Percentiles rank a stretch among this genome's conserved stretches.
These are phyloP conservation scores for Cladophialophora carrionii DNA, from an alignment of 2,329 filamentous ascomycete species.

Conservation along the genomic window DNA sequence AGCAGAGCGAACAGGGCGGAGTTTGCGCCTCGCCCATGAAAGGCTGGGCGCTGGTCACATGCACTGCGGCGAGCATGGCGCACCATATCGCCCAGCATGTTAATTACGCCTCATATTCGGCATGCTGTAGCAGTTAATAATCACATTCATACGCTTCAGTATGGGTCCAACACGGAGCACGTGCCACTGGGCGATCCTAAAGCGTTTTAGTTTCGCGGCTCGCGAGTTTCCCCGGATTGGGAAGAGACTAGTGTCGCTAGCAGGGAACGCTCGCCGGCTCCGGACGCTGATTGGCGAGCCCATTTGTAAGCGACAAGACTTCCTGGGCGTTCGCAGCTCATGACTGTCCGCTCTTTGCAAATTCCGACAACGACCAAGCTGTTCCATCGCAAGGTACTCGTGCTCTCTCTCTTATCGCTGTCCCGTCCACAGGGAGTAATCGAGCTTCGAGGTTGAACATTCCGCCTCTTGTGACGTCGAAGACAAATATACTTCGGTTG, in stretches of 20 bases:
- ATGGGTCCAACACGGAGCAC: too few relatives aligned
- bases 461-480: neutral
- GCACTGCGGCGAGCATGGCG: too few relatives aligned
- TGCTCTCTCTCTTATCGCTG: neutral
- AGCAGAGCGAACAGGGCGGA: neutral
- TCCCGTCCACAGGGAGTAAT: neutral
- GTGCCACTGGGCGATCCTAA: neutral
- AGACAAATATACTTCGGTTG: neutral
- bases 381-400: neutral
- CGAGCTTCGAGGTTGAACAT: neutral
- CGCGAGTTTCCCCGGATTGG: conserved; percentile 2
- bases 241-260: neutral
- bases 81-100: too few relatives aligned
- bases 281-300: conserved; percentile 7
- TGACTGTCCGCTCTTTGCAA: conserved; percentile 4
- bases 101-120: too few relatives aligned
- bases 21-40: too few relatives aligned
- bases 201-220: neutral
- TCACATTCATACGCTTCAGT: too few relatives aligned
- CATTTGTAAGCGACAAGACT: conserved; percentile 19
- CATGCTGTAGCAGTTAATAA: too few relatives aligned
- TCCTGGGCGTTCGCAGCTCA: neutral
- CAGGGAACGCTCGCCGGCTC: neutral
- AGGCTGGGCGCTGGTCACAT: too few relatives aligned
- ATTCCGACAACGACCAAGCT: neutral